Conservation (phyloP, 257 asterid genomes). For the Capsicum pubescens region DNA sequence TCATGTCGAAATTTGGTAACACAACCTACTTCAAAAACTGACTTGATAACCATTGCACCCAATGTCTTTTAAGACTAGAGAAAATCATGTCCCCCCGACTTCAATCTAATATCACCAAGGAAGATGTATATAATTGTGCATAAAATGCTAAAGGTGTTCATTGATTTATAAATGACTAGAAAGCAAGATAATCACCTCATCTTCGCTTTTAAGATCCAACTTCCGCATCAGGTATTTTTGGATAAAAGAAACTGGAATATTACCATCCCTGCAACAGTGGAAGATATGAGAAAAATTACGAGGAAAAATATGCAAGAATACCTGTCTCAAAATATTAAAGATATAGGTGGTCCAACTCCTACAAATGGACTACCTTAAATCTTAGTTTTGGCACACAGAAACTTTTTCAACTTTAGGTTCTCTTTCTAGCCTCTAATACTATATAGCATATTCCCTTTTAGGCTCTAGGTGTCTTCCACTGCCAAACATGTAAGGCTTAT, state of each 20-base stretch:
- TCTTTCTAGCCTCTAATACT: constrained; percentile 21
- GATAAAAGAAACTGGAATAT: constrained; percentile 71
- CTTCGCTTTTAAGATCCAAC: constrained; percentile 73
- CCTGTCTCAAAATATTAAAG: not conserved
- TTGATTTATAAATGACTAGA: constrained; percentile 12
- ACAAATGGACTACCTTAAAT: constrained; percentile 1
- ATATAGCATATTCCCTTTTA: not conserved
- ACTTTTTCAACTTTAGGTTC: not conserved
- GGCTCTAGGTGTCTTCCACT: not conserved
- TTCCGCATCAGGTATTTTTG: constrained; percentile 86
- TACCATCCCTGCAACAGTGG: constrained; percentile 72
- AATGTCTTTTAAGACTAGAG: not conserved
- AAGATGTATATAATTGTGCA: not conserved
- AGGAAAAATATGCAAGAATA: not conserved
- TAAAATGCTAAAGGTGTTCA: not conserved
- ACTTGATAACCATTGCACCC: constrained; percentile 7
- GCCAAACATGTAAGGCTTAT: not conserved
- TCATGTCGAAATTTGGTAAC: not conserved
- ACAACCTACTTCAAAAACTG: constrained; percentile 20
- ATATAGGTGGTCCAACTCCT: not conserved
- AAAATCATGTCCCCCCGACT: not conserved
- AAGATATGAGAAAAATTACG: not conserved
- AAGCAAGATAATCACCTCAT: constrained; percentile 60
- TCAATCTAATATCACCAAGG: constrained; percentile 8
- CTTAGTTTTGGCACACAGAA: not conserved